Evolutionary conservation across 2,329 filamentous ascomycete species (phyloP), one percentile per base, ranked within the genome.

Genomic region (Trichoderma oligosporum): DNA sequence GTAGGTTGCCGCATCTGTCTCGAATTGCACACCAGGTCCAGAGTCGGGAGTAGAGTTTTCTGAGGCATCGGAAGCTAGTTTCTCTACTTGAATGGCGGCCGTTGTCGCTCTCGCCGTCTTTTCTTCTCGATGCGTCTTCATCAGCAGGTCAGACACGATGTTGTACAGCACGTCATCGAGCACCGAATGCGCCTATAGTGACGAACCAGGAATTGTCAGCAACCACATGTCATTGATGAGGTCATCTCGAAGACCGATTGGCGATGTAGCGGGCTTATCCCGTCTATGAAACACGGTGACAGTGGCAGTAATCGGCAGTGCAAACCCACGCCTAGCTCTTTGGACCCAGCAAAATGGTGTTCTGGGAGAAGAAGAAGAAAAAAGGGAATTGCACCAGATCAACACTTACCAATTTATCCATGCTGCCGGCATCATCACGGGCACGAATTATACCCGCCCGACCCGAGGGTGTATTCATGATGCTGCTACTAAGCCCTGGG

Each of bases 141-240:
- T 79, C 62, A 90, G 78, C 51, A 90, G 78, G 69, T 89, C 87
- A 71, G 88, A 86, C 63, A 92, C 80, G 66, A 92, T 82, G 71
- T 89, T 91, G 75, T 88, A 85, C 61, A 93, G 76, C 56, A 87
- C 74, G 67, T 92, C 88, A 66, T 91, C 86, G 66, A 93, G 79
- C 60, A 93, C 82, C 20, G 81, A 75, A 68, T 84, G 80, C 62
- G 84, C 77, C 84, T 86, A 48, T 36, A 44, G 36, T 42, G 41
- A 60, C 38, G 47, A 6, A 36, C 14, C 18, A 31, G 27, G 18
- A 56, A 51, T 38, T 47, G 54, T 56, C 45, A 56, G 53, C 53
- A 47, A 49, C 41, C 9, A 53, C 49, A 31, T 39, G 57, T 25
- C 38, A 27, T 39, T 27, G 22, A 24, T 57, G 60, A 16, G 42